Conservation (phyloP, 2,329 filamentous ascomycete genomes). For the Penicillium sp. region DNA sequence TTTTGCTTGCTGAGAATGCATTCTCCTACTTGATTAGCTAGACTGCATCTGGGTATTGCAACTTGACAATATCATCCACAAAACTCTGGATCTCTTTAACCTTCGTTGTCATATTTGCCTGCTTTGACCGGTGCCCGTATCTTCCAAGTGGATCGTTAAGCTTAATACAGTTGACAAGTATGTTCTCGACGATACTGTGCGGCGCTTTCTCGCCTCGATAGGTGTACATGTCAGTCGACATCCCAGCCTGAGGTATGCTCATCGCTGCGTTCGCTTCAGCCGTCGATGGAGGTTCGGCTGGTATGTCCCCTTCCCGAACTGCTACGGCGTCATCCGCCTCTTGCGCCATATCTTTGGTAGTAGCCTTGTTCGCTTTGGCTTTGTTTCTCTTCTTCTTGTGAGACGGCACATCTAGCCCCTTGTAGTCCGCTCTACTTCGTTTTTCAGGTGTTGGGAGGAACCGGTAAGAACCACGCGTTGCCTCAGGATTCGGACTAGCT, state of each 20-base stretch:
- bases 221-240: background rate
- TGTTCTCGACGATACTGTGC: background rate
- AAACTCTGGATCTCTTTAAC: constrained; percentile 9
- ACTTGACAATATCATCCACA: constrained; percentile 9
- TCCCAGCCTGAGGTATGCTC: background rate
- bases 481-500: too few species aligned
- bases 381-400: too few species aligned
- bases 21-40: constrained; percentile 12
- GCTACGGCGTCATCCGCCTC: too few species aligned
- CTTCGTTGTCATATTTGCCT: constrained; percentile 7
- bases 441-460: too few species aligned
- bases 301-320: background rate
- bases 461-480: too few species aligned
- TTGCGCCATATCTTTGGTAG: too few species aligned
- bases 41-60: constrained; percentile 10
- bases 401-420: too few species aligned
- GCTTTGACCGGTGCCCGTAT: background rate
- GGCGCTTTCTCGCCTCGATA: background rate
- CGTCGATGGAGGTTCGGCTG: background rate
- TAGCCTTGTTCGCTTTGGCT: too few species aligned
- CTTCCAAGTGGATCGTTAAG: background rate
- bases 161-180: constrained; percentile 4
- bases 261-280: background rate
- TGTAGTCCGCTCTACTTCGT: too few species aligned
- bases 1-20: constrained; percentile 9